Conservation (phyloP, 2,329 filamentous ascomycete species). For the Diaporthe sp. region DNA sequence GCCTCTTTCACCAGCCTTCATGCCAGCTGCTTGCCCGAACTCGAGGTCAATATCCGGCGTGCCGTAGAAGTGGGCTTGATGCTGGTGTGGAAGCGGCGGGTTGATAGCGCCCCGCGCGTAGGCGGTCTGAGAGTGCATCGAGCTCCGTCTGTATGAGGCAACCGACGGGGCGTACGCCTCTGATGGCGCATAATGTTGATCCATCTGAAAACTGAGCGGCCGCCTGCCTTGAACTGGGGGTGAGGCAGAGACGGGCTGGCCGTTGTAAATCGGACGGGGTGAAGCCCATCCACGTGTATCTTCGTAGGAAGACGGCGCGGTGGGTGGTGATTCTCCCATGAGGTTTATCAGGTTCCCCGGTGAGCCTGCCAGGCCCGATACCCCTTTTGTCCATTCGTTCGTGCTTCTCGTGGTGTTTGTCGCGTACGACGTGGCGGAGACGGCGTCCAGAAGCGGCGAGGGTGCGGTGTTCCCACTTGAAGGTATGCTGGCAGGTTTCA, state of each 20-base stretch:
- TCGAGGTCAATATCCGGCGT: conserved; percentile 79
- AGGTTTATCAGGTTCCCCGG: conserved; percentile 67
- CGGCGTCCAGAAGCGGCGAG: conserved; percentile 64
- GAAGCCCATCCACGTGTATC: conserved; percentile 63
- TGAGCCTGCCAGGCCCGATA: conserved; percentile 61
- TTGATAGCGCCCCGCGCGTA: conserved; percentile 62
- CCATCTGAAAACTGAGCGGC: conserved; percentile 70
- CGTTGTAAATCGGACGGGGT: conserved; percentile 60
- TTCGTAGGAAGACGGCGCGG: conserved; percentile 66
- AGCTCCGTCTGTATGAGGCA: conserved; percentile 60
- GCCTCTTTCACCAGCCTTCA: conserved; percentile 76
- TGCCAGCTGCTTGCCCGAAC: conserved; percentile 62
- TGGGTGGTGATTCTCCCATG: conserved; percentile 66
- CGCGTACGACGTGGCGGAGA: conserved; percentile 64
- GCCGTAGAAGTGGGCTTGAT: conserved; percentile 83
- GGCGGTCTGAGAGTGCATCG: conserved; percentile 64
- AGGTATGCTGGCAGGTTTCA: conserved; percentile 56
- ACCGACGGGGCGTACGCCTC: conserved; percentile 56
- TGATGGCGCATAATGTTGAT: conserved; percentile 58
- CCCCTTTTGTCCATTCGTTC: conserved; percentile 61
- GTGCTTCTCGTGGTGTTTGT: conserved; percentile 63
- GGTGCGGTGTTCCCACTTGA: conserved; percentile 58
- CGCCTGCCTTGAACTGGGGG: conserved; percentile 55
- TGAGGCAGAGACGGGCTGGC: conserved; percentile 59
- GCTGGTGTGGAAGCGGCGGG: conserved; percentile 80